A percentile compares a stretch with the other conserved stretches of the same genome.
Evolutionary conservation across 179 eudicot species (phyloP).

Genomic region (Carnegiea gigantea): DNA sequence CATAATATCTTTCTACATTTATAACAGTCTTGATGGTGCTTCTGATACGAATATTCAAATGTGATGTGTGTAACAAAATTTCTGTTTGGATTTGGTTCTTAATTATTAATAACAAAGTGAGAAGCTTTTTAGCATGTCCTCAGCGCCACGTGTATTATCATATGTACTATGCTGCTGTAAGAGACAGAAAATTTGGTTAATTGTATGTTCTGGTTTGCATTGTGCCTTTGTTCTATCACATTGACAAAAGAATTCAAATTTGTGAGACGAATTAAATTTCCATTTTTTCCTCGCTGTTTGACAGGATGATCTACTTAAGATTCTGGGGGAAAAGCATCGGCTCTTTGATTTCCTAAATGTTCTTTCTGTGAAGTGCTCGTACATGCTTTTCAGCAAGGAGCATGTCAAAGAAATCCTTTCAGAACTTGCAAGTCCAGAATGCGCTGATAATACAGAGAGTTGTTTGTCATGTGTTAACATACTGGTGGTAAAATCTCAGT

Average conservation of each 20-base stretch:
- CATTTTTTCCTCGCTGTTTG: conserved; percentile 10
- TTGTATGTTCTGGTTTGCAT: not conserved
- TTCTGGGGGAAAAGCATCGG: conserved; percentile 76
- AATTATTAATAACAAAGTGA: not conserved
- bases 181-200: not conserved
- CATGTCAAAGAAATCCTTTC: conserved; percentile 77
- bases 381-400: conserved; percentile 89
- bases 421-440: conserved; percentile 58
- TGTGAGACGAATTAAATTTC: not conserved
- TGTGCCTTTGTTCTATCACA: not conserved
- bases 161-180: not conserved
- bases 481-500: conserved; percentile 71
- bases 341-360: conserved; percentile 72
- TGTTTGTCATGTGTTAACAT: conserved; percentile 83
- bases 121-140: not conserved
- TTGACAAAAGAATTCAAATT: not conserved
- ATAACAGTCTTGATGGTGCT: not conserved
- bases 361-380: conserved; percentile 86
- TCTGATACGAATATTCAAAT: not conserved
- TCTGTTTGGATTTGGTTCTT: not conserved
- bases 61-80: not conserved
- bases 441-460: conserved; percentile 49
- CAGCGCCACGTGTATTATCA: not conserved
- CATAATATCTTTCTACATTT: not conserved
- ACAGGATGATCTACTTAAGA: conserved; percentile 87